Conservation (phyloP, 1,284 basidiomycete species). For the Irpex sp. region DNA sequence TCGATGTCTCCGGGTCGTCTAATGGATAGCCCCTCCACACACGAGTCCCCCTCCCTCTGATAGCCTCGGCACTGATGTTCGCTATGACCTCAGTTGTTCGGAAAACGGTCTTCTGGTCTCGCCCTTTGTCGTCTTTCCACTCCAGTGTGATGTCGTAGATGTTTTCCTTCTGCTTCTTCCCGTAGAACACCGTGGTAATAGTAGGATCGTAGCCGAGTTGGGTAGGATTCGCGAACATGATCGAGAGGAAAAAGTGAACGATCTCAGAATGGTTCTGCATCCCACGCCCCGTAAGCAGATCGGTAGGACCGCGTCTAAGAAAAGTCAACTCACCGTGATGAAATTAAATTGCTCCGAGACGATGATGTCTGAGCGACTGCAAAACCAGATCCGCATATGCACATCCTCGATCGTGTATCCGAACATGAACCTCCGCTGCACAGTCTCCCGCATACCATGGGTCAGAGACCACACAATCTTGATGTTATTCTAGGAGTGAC, state of each 20-base stretch:
- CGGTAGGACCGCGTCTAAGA: background rate
- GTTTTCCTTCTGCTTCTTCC: background rate
- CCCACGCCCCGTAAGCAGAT: background rate
- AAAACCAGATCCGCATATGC: background rate
- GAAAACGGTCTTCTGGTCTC: background rate
- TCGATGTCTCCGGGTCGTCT: background rate
- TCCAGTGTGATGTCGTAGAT: background rate
- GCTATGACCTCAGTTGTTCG: conserved; percentile 1
- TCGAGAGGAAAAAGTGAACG: background rate
- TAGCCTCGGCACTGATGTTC: background rate
- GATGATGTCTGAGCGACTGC: background rate
- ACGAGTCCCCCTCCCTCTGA: conserved; percentile 8
- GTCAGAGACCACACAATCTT: background rate
- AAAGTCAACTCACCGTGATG: background rate
- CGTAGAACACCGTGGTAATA: background rate
- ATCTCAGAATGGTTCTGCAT: background rate
- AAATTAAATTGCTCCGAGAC: background rate
- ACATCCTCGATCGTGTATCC: conserved; percentile 3
- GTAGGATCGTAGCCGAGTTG: conserved; percentile 2
- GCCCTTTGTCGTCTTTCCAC: background rate
- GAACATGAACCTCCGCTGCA: background rate
- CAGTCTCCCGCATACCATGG: conserved; percentile 1
- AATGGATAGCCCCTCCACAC: background rate
- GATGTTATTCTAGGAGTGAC: background rate
- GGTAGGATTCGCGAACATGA: background rate